Evolutionary conservation across 768 basidiomycete genomes (phyloP).

Genomic region (Russula earlei): DNA sequence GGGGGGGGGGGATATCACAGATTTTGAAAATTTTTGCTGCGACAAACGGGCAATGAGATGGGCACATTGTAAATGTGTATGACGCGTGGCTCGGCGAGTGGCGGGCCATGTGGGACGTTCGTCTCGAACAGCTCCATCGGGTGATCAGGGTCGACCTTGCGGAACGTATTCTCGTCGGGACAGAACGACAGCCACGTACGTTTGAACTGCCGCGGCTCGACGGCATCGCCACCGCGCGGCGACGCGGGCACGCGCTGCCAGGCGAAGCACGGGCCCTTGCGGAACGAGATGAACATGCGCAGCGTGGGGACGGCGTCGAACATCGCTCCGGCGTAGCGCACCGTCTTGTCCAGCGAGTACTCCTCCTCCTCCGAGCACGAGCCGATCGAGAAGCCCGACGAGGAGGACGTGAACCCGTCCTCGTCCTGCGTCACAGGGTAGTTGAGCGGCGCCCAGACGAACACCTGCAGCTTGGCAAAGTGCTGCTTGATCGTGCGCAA

Average conservation of each 20-base stretch:
- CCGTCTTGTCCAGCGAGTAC: slow-evolving; percentile 10
- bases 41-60: no score
- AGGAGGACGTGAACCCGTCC: neutral
- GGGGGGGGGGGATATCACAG: no score
- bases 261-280: slow-evolving; percentile 6
- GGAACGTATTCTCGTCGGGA: slow-evolving; percentile 5
- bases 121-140: slow-evolving; percentile 3
- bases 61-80: neutral
- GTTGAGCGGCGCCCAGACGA: slow-evolving; percentile 16
- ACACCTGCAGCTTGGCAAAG: slow-evolving; percentile 9
- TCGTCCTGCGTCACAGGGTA: slow-evolving; percentile 1
- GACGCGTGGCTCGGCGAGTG: slow-evolving; percentile 9
- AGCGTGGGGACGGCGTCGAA: slow-evolving; percentile 10
- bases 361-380: slow-evolving; percentile 11
- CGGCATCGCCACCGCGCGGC: neutral
- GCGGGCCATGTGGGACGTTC: slow-evolving; percentile 4
- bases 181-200: slow-evolving; percentile 2
- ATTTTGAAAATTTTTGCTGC: no score
- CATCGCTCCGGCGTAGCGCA: slow-evolving; percentile 13
- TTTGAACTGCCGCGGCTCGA: neutral
- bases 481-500: slow-evolving; percentile 7
- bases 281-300: slow-evolving; percentile 16
- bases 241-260: slow-evolving; percentile 3
- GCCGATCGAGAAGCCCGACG: slow-evolving; percentile 13
- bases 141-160: slow-evolving; percentile 4